Evolutionary conservation across 495 filamentous ascomycete genomes (phyloP).

Genomic region (Articulospora tetracladia): DNA sequence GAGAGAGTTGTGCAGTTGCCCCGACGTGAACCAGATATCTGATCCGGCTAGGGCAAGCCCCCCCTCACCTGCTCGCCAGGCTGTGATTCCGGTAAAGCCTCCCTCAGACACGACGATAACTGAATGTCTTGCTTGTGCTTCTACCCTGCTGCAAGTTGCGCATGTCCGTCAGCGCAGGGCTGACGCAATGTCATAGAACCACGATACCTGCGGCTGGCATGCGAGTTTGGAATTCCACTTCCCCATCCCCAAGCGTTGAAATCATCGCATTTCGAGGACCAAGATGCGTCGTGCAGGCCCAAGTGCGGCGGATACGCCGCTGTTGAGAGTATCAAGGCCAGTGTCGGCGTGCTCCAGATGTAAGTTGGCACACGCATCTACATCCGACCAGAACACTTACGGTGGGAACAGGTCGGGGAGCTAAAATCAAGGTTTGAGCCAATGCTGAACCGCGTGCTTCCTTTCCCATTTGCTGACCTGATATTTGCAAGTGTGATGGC

Average conservation of each 20-base stretch:
- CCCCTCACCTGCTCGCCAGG: too few relatives aligned
- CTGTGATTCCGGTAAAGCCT: too few relatives aligned
- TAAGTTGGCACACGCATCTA: slow-evolving; percentile 28
- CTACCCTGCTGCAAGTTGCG: too few relatives aligned
- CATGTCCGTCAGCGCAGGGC: too few relatives aligned
- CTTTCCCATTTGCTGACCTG: background rate
- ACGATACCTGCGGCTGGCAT: too few relatives aligned
- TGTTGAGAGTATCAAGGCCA: slow-evolving; percentile 84
- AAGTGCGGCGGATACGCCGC: slow-evolving; percentile 58
- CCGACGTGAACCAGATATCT: background rate
- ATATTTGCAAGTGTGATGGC: slow-evolving; percentile 67
- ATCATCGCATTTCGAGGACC: background rate
- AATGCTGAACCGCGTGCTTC: background rate
- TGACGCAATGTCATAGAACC: too few relatives aligned
- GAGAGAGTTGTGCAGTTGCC: background rate
- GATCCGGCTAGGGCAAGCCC: too few relatives aligned
- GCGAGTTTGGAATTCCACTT: too few relatives aligned
- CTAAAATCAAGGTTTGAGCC: slow-evolving; percentile 64
- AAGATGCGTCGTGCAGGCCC: slow-evolving; percentile 15
- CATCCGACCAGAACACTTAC: background rate
- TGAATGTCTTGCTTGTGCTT: too few relatives aligned
- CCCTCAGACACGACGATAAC: too few relatives aligned
- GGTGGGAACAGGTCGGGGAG: slow-evolving; percentile 54
- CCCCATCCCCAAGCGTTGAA: background rate
- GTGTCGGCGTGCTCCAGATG: slow-evolving; percentile 93